Evolutionary conservation across 352 stramenopile species (phyloP).

Genomic region (Thalassiosira livingstoniorum): DNA sequence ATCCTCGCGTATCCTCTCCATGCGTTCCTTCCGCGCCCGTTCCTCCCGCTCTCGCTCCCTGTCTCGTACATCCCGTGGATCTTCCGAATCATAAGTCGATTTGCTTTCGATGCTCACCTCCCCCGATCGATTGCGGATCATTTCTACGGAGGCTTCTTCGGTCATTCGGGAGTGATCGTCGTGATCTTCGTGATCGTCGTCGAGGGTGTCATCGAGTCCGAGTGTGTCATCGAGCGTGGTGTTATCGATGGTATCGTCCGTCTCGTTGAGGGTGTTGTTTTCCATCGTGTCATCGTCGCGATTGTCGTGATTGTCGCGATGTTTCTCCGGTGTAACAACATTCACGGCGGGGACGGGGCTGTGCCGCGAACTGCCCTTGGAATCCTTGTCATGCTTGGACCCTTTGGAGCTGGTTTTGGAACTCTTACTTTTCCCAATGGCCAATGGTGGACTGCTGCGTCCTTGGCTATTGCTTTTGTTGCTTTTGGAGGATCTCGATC

Average conservation of each 20-base stretch:
- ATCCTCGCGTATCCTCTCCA: background rate
- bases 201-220: background rate
- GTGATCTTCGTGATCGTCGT: background rate
- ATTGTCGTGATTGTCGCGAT: background rate
- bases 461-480: background rate
- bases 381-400: background rate
- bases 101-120: background rate
- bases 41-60: background rate
- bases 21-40: background rate
- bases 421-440: no score
- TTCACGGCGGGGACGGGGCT: background rate
- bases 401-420: background rate
- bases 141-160: slow-evolving; percentile 1
- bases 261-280: background rate
- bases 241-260: background rate
- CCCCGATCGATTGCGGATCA: background rate
- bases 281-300: background rate
- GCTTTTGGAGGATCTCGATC: background rate
- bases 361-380: background rate
- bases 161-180: background rate
- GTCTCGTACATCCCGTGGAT: background rate
- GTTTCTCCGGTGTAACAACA: background rate
- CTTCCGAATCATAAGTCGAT: background rate
- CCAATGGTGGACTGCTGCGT: no score
- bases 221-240: background rate